A percentile compares a stretch with the other conserved stretches of the same genome.
Evolutionary conservation across 1,284 basidiomycete species (phyloP).

Genomic region (Pyrrhoderma lamaoense): DNA sequence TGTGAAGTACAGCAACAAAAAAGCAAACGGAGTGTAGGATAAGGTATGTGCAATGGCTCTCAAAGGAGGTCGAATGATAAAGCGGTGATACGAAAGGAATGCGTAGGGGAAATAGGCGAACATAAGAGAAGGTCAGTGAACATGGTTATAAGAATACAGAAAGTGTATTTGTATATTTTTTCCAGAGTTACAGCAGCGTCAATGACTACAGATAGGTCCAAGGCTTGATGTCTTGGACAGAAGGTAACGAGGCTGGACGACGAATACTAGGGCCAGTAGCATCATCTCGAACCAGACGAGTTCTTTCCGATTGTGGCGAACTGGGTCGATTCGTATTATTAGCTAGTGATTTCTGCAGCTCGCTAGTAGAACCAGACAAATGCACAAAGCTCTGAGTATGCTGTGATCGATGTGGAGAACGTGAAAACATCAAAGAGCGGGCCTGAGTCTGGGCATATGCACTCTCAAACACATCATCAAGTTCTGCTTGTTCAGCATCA

Average conservation of each 20-base stretch:
- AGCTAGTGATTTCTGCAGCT: no score
- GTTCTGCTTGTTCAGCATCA: constrained; percentile 10
- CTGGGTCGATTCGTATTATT: no score
- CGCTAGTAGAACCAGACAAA: background rate
- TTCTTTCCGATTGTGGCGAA: constrained; percentile 1
- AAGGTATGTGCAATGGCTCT: no score
- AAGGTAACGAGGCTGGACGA: constrained; percentile 13
- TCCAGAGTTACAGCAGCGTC: no score
- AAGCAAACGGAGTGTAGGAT: no score
- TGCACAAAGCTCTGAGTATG: constrained; percentile 17
- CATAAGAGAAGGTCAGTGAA: no score
- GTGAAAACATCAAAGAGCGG: background rate
- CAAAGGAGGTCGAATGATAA: no score
- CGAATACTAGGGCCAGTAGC: background rate
- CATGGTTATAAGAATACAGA: no score
- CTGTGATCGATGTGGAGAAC: constrained; percentile 8
- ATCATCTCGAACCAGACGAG: background rate
- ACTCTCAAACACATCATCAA: constrained; percentile 11
- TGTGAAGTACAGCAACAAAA: no score
- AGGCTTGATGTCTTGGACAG: constrained; percentile 6
- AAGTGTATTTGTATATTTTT: no score
- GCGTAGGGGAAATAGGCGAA: no score
- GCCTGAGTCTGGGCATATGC: constrained; percentile 11
- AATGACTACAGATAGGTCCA: constrained; percentile 13
- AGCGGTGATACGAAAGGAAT: no score